Conservation (phyloP, 352 stramenopile species). For the Pythium biforme region DNA sequence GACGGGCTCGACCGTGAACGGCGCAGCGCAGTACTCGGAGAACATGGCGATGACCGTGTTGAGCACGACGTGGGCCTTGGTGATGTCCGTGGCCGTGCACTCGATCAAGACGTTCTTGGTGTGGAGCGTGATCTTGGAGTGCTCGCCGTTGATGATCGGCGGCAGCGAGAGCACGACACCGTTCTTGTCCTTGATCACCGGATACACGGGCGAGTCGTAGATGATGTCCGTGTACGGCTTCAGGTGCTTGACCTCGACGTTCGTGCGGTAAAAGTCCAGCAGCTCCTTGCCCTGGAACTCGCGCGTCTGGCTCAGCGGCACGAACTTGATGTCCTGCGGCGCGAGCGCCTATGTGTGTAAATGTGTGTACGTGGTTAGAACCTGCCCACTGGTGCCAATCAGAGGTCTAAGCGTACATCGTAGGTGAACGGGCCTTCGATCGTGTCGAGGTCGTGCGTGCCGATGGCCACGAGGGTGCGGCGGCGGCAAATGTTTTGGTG, state of each 20-base stretch:
- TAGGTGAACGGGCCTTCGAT: constrained; percentile 94
- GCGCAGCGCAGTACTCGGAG: constrained; percentile 95
- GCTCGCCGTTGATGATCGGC: constrained; percentile 99
- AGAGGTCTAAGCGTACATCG: constrained; percentile 42
- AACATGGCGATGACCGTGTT: constrained; percentile 99
- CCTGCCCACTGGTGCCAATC: background rate
- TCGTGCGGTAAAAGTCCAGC: constrained; percentile 95
- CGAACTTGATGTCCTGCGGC: constrained; percentile 96
- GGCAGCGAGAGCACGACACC: constrained; percentile 96
- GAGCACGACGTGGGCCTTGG: constrained; percentile 99
- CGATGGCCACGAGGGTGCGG: constrained; percentile 99
- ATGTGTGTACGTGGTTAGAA: background rate
- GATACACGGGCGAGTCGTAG: constrained; percentile 98
- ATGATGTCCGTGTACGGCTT: constrained; percentile 99
- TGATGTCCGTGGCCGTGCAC: constrained; percentile 99
- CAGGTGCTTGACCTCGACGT: constrained; percentile 95
- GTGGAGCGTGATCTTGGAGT: constrained; percentile 95
- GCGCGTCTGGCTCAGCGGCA: constrained; percentile 91
- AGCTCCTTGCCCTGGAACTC: constrained; percentile 94
- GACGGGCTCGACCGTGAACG: constrained; percentile 97
- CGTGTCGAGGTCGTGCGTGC: constrained; percentile 98
- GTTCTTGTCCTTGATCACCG: constrained; percentile 96
- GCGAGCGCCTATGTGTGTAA: constrained; percentile 68
- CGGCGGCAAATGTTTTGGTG: constrained; percentile 99
- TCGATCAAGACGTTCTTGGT: constrained; percentile 99